Conservation (phyloP, 2,329 filamentous ascomycete species). For the Cadophora sp. region DNA sequence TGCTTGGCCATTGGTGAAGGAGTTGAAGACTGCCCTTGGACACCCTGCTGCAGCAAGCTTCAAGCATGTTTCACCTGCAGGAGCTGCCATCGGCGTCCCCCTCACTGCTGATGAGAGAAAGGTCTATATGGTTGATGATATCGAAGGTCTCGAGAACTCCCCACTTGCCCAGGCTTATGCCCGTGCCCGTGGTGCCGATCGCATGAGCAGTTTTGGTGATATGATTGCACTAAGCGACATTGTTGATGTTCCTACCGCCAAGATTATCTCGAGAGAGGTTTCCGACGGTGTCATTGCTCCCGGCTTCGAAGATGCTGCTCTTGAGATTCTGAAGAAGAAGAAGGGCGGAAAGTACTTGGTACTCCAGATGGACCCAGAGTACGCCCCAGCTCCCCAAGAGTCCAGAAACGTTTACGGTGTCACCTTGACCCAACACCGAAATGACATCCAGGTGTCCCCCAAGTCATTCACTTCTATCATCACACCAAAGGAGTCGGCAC, state of each 20-base stretch:
- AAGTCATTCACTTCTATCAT: constrained; percentile 86
- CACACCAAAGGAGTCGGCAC: constrained; percentile 78
- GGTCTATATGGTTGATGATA: constrained; percentile 98
- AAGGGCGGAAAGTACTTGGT: constrained; percentile 98
- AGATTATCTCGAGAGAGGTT: constrained; percentile 97
- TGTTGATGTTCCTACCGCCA: constrained; percentile 91
- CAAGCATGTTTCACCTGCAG: constrained; percentile 98
- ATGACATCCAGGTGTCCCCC: constrained; percentile 86
- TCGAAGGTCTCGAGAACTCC: constrained; percentile 85
- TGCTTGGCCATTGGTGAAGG: constrained; percentile 95
- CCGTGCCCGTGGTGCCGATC: constrained; percentile 91
- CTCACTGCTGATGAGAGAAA: constrained; percentile 88
- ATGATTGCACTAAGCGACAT: constrained; percentile 91
- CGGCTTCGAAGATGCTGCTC: constrained; percentile 81
- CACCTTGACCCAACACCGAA: constrained; percentile 87
- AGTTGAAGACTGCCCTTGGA: constrained; percentile 87
- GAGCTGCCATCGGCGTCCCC: constrained; percentile 90
- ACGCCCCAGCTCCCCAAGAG: constrained; percentile 77
- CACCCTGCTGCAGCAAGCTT: constrained; percentile 94
- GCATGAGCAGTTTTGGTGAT: constrained; percentile 98
- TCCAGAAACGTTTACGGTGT: constrained; percentile 90
- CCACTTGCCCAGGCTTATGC: constrained; percentile 93
- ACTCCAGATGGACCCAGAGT: constrained; percentile 90
- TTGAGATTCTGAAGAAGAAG: constrained; percentile 95
- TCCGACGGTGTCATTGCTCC: constrained; percentile 97